These are phyloP conservation scores for Paracamarosporium sp. DNA, from an alignment of 2,329 filamentous ascomycete species.

Conservation along the genomic window DNA sequence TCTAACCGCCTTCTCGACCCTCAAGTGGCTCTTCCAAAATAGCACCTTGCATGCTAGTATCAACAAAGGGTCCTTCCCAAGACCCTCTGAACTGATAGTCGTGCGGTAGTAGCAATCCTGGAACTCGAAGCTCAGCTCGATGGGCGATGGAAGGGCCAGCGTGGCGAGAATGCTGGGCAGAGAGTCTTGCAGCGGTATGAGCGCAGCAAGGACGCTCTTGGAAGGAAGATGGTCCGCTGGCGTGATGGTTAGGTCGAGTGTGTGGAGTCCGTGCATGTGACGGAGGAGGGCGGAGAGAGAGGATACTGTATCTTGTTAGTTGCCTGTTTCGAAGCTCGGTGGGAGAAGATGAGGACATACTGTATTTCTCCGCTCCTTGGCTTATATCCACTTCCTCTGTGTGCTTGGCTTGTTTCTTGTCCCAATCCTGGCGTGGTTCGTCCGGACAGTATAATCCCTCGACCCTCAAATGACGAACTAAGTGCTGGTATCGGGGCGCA, in stretches of 20 bases:
- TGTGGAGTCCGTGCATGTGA: constrained; percentile 5
- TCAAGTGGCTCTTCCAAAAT: constrained; percentile 34
- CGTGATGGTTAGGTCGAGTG: constrained; percentile 15
- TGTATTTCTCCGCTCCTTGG: neutral
- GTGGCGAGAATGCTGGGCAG: constrained; percentile 19
- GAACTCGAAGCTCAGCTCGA: constrained; percentile 33
- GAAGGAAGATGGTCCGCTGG: constrained; percentile 18
- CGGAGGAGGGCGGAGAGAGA: neutral
- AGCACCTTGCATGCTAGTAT: constrained; percentile 37
- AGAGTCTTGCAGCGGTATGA: constrained; percentile 31
- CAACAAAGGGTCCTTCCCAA: constrained; percentile 27
- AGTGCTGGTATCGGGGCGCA: constrained; percentile 21
- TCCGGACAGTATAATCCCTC: constrained; percentile 35
- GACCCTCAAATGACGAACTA: constrained; percentile 33
- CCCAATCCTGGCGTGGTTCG: neutral
- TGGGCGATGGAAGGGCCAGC: constrained; percentile 1
- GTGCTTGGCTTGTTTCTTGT: neutral
- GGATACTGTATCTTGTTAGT: neutral
- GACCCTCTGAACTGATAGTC: constrained; percentile 13
- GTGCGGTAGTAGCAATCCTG: constrained; percentile 36
- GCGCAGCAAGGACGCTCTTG: constrained; percentile 27
- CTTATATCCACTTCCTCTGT: constrained; percentile 23
- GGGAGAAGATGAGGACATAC: neutral
- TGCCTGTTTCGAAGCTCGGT: neutral
- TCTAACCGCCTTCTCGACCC: constrained; percentile 27